Evolutionary conservation across 495 filamentous ascomycete species (phyloP), one percentile per base, ranked within the genome.

Genomic region (Cryomyces minteri): DNA sequence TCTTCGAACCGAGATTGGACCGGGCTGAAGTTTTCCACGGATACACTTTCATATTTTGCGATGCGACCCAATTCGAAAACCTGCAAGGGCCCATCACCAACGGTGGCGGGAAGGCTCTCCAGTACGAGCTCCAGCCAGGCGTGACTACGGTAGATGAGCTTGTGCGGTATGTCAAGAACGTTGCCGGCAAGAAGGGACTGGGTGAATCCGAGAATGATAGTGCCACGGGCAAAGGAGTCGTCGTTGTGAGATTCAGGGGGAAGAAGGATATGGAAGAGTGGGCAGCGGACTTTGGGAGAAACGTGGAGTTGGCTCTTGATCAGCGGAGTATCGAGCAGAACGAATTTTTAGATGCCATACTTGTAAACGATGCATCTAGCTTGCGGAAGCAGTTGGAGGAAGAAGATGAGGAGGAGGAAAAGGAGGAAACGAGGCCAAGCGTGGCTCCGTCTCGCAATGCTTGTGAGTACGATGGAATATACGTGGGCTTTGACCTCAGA

Each of bases 261-360:
- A 76, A 79, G 48, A 73, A 73, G 5, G 57, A 66, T 4, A 66
- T 71, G 43, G 68, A 72, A 43, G 69, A 77, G 4, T 94, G 86
- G 86, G 80, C 69, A 11, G 69, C 69, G 39, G 63, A 80, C 18
- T 72, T 93, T 51, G 66, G 74, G 46, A 74, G 70, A 28, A 61
- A 76, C 4, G 72, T 88, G 39, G 80, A 84, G 5, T 52, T 76
- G 30, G 67, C 68, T 39, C 72, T 88, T 11, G 81, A 84, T 46
- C 84, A 88, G 53, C 75, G 84, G 4, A 75, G 88, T 18, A 78
- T 95, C 41, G 79, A 88, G 45, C 90, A 95, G 58, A 85, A 79
- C 41, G 88, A 94, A 50, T 94, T 98, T 49, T 68, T 98, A 6
- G 86, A 94, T 62, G 83, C 83, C 4, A 94, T 98, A 41, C 60